Base-by-base conservation (phyloP, 2,329 filamentous ascomycete genomes). In the Fusarium nanum region DNA sequence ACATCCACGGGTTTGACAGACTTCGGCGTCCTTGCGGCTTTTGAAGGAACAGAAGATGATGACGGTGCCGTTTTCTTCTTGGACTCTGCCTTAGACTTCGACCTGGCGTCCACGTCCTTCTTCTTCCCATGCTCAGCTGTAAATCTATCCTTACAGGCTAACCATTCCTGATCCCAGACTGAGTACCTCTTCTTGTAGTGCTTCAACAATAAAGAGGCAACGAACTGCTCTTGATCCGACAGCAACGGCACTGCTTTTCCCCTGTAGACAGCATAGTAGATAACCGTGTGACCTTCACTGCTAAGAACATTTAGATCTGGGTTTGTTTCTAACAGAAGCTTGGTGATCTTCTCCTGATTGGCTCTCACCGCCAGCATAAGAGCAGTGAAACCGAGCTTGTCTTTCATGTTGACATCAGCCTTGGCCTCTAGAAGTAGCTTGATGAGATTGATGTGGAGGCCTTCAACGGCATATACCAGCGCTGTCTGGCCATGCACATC, bases 91-190 rank as follows among this genome's bases (percentile, higher is more conserved):
- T 47, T 41, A 2, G 20, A 25, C 30, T 57, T 57, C 1, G 20
- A 3, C 10, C 41, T 57, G 42, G 11, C 32, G 23, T 16, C 42
- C 13, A 13, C 3, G 4, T 28, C 27, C 12, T 44, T 58, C 14
- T 54, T 56, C 50, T 46, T 57, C 9, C 56, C 52, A 18, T 60
- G 50, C 5, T 57, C 54, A 6, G 23, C 10, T 12, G 46, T 23
- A 30, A 60, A 60, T 13, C 45, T 22, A 7, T 60, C 30, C 10
- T 57, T 22, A 5, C 56, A 57, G 3, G 55, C 56, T 16, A 40
- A 46, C 52, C 56, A 60, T 20, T 60, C 52, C 7, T 41, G 25
- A n/a, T 60, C 27, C 52, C 56, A 60, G 7, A 40, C 20, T 9
- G n/a, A 13, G n/a, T 60, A 28, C 14, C 30, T 57, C 25, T 60